Conservation (phyloP, 208 protist genomes). For the Novymonas esmeraldas region DNA sequence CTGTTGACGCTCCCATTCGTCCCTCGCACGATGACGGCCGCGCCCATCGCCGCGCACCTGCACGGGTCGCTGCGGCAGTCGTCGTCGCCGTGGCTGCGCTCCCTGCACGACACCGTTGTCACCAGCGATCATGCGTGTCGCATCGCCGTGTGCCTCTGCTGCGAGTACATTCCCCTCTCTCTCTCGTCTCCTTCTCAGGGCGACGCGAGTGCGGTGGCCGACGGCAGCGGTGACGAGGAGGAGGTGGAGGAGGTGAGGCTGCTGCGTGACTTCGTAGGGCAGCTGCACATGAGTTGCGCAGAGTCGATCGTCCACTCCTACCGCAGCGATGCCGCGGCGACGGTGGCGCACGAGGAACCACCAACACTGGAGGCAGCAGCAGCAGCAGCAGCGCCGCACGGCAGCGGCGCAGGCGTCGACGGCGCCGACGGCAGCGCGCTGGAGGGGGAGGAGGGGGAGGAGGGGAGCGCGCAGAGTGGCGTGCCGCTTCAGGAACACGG, state of each 20-base stretch:
- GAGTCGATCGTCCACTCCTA: constrained; percentile 1
- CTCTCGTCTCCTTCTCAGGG: not conserved
- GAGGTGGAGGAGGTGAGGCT: not conserved
- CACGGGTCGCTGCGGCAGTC: constrained; percentile 11
- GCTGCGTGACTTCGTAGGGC: not conserved
- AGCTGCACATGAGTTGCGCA: constrained; percentile 10
- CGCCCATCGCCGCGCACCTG: not conserved
- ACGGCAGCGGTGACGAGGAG: not conserved
- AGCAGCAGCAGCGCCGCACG: no score
- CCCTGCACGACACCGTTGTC: constrained; percentile 8
- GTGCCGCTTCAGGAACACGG: constrained; percentile 9
- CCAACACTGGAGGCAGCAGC: no score
- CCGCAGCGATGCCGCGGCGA: no score
- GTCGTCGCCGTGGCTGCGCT: constrained; percentile 9
- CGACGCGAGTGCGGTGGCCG: not conserved
- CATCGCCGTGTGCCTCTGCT: not conserved
- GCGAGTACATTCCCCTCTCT: no score
- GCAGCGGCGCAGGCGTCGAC: not conserved
- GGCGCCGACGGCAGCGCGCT: not conserved
- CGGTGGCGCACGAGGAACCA: no score
- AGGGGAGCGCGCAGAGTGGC: not conserved
- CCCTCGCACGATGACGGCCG: no score
- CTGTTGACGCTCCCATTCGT: no score
- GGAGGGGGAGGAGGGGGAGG: not conserved
- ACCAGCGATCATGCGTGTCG: constrained; percentile 5